Percentiles rank a stretch among this genome's conserved stretches.
phyloP scores from a whole-genome alignment of 768 basidiomycete species.

The Sistotremastrum niveocremeum region DNA sequence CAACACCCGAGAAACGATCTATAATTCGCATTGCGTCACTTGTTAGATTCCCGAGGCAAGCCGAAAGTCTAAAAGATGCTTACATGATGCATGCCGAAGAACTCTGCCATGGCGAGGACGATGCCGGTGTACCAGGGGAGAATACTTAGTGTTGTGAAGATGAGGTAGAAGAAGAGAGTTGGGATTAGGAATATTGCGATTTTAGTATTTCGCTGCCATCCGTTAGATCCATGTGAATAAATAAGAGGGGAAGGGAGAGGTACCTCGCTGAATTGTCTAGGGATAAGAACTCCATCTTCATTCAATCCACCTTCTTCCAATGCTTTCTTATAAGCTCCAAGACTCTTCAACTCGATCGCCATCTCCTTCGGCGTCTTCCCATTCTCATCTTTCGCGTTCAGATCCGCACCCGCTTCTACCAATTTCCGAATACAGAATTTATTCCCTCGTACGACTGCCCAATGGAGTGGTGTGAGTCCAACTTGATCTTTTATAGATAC shows the following conservation, averaged over 20 bases:
- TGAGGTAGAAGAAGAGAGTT: constrained; percentile 62
- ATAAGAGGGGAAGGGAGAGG: neutral
- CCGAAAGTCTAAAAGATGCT: constrained; percentile 16
- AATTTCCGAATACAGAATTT: constrained; percentile 72
- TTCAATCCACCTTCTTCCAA: constrained; percentile 78
- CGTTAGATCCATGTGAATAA: neutral
- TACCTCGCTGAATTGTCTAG: constrained; percentile 57
- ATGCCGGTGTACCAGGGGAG: constrained; percentile 86
- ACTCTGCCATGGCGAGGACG: constrained; percentile 70
- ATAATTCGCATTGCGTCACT: constrained; percentile 9
- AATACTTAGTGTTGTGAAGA: constrained; percentile 71
- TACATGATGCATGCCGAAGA: constrained; percentile 91
- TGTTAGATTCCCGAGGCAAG: neutral
- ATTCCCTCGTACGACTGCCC: constrained; percentile 97
- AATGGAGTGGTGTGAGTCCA: constrained; percentile 84
- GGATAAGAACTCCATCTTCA: constrained; percentile 55
- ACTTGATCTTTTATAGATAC: constrained; percentile 62
- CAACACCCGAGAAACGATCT: constrained; percentile 78
- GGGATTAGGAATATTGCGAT: constrained; percentile 69
- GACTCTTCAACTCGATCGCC: constrained; percentile 84
- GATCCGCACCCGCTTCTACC: constrained; percentile 74
- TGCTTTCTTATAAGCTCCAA: constrained; percentile 82
- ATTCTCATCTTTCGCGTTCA: constrained; percentile 65
- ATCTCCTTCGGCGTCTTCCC: constrained; percentile 88
- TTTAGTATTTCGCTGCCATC: constrained; percentile 60